A percentile compares a stretch with the other conserved stretches of the same genome.
These are phyloP conservation scores for Penicillium brevicompactum DNA, from an alignment of 2,329 filamentous ascomycete genomes.

Conservation along the genomic window DNA sequence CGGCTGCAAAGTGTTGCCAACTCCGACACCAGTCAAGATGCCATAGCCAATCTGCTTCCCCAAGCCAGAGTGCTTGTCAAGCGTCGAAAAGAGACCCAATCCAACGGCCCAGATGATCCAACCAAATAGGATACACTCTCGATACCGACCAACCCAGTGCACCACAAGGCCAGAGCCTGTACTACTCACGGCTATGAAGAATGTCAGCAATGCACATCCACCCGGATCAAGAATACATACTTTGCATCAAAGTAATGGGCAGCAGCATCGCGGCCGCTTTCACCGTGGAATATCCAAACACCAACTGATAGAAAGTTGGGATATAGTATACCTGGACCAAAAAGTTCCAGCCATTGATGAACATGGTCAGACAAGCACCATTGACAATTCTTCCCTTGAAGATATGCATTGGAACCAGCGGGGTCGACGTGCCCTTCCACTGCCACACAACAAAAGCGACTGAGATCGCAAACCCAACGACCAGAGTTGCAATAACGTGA, in stretches of 20 bases:
- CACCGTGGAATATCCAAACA: conserved; percentile 46
- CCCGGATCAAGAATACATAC: conserved; percentile 16
- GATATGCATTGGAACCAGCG: conserved; percentile 49
- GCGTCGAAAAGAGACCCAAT: conserved; percentile 56
- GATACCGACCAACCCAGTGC: conserved; percentile 55
- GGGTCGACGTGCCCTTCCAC: conserved; percentile 34
- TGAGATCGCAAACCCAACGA: conserved; percentile 48
- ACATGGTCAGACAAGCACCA: conserved; percentile 59
- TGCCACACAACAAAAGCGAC: conserved; percentile 36
- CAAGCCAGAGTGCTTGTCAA: conserved; percentile 51
- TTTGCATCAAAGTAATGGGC: conserved; percentile 53
- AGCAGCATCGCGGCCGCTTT: conserved; percentile 55
- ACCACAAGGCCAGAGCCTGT: conserved; percentile 57
- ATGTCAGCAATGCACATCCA: conserved; percentile 34
- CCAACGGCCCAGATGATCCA: conserved; percentile 57
- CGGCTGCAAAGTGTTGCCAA: conserved; percentile 57
- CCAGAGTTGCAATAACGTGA: conserved; percentile 57
- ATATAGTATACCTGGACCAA: conserved; percentile 64
- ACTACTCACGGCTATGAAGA: conserved; percentile 50
- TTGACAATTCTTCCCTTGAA: conserved; percentile 58
- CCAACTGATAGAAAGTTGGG: conserved; percentile 64
- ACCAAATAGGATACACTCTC: conserved; percentile 57
- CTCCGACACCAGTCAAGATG: conserved; percentile 54
- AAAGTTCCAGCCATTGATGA: conserved; percentile 63
- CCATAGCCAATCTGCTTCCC: conserved; percentile 59